Evolutionary conservation across 116 monocot genomes (phyloP), one percentile per base, ranked within the genome.

Genomic region (Iris pallida): DNA sequence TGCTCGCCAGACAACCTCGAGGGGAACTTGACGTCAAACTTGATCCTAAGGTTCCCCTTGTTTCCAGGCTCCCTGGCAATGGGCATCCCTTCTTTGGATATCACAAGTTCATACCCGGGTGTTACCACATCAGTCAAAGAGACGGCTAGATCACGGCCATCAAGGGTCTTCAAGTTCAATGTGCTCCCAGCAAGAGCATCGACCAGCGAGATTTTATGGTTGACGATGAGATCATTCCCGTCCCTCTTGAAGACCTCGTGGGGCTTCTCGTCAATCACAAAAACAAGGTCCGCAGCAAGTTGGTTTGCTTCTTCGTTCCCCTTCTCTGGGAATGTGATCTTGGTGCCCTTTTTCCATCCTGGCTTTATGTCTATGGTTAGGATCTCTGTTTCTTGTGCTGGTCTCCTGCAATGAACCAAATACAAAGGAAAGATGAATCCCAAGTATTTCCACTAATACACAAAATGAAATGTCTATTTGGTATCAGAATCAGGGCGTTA

Each of bases 311-410:
- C 58, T 41, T 83, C 81, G 16, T 83, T 81, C 9, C 88, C 88
- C 65, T 88, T 88, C 43, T 78, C 81, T 0, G 75, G 75, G 68
- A 88, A 88, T 10, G 83, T 88, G 54, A 88, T 83, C 75, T 81
- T 86, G 0, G 83, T 90, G 11, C 81, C 86, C 41, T 81, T 88
- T 70, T 84, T 88, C 88, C 88, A 84, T 51, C 88, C 84, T 2
- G 84, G 88, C 64, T 81, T 88, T 15, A 84, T 66, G 0, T 84
- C 76, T 7, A 88, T 84, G 10, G 81, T 88, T 18, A 75, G 60
- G 60, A 75, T 71, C 57, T 80, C 80, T 19, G 72, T 51, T 42
- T 68, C 65, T 57, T 45, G 19, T n/a, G 45, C 73, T 17, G 61
- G 57, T 63, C 55, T 47, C 63, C 78, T 79, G 55, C 13, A 61